Percentiles rank a stretch among this genome's conserved stretches.
Evolutionary conservation across 2,329 filamentous ascomycete genomes (phyloP).

Genomic region (Exophiala viscosa): DNA sequence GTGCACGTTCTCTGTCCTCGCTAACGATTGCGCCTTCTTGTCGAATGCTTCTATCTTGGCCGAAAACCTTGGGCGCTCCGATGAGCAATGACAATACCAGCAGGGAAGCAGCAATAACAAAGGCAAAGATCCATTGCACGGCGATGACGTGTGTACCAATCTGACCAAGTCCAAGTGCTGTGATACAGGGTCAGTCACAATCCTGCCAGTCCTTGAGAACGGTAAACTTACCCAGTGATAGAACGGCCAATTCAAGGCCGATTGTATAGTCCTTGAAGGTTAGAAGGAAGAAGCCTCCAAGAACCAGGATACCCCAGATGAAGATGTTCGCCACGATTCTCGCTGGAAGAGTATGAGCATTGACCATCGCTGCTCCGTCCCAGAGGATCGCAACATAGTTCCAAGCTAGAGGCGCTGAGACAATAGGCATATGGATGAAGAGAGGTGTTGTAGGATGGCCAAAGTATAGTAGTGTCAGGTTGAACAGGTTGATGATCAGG

Average conservation of each 20-base stretch:
- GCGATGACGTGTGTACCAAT: constrained; percentile 69
- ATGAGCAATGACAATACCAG: constrained; percentile 65
- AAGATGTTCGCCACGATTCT: constrained; percentile 81
- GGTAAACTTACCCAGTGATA: constrained; percentile 60
- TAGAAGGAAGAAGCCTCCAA: constrained; percentile 72
- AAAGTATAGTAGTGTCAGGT: constrained; percentile 75
- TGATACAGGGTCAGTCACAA: constrained; percentile 11
- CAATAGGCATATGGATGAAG: constrained; percentile 71
- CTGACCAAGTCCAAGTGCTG: constrained; percentile 70
- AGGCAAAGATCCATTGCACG: constrained; percentile 90
- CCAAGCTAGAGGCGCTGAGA: constrained; percentile 78
- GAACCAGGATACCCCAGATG: constrained; percentile 76
- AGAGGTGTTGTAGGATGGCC: constrained; percentile 67
- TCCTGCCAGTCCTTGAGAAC: neutral
- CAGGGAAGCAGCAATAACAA: constrained; percentile 72
- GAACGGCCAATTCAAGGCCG: constrained; percentile 71
- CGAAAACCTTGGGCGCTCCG: constrained; percentile 61
- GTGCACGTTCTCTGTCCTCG: constrained; percentile 53
- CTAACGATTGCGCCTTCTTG: constrained; percentile 44
- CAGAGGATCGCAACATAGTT: constrained; percentile 83
- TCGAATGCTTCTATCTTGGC: constrained; percentile 52
- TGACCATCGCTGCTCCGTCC: constrained; percentile 80
- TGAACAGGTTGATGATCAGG: constrained; percentile 75
- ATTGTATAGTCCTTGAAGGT: constrained; percentile 73
- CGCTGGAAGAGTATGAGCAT: constrained; percentile 63